Evolutionary conservation across 768 basidiomycete genomes (phyloP).

Genomic region (Suillus subalutaceus): DNA sequence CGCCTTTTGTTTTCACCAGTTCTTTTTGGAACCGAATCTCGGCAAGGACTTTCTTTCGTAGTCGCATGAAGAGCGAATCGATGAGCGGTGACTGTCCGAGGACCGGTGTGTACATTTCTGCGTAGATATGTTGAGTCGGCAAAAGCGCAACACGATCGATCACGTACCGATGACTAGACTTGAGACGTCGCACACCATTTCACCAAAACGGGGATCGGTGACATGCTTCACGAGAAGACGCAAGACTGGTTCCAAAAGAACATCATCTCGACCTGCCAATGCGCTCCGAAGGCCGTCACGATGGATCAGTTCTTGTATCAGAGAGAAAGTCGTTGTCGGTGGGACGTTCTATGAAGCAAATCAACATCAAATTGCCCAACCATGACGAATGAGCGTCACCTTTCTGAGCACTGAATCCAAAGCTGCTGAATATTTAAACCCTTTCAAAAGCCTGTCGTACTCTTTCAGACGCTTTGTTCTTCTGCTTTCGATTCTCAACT

Average conservation of each 20-base stretch:
- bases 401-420: slow-evolving; percentile 89
- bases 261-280: slow-evolving; percentile 89
- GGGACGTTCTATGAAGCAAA: slow-evolving; percentile 63
- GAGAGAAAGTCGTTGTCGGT: slow-evolving; percentile 83
- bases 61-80: slow-evolving; percentile 79
- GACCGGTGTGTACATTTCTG: slow-evolving; percentile 91
- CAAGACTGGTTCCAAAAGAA: slow-evolving; percentile 90
- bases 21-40: slow-evolving; percentile 91
- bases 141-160: slow-evolving; percentile 1
- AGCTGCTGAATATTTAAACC: slow-evolving; percentile 93
- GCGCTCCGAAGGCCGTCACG: slow-evolving; percentile 88
- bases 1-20: slow-evolving; percentile 79
- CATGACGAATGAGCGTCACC: slow-evolving; percentile 41
- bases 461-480: slow-evolving; percentile 74
- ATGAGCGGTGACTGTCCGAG: slow-evolving; percentile 95
- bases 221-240: slow-evolving; percentile 83
- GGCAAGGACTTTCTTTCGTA: slow-evolving; percentile 81
- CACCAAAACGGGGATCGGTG: slow-evolving; percentile 90
- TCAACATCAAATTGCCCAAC: background rate
- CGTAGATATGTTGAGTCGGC: slow-evolving; percentile 13
- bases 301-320: slow-evolving; percentile 92
- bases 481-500: slow-evolving; percentile 76
- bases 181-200: slow-evolving; percentile 81
- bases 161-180: slow-evolving; percentile 79
- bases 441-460: slow-evolving; percentile 88